A percentile compares a stretch with the other conserved stretches of the same genome.
phyloP scores from a whole-genome alignment of 768 basidiomycete species.

The Chalciporus chontae region DNA sequence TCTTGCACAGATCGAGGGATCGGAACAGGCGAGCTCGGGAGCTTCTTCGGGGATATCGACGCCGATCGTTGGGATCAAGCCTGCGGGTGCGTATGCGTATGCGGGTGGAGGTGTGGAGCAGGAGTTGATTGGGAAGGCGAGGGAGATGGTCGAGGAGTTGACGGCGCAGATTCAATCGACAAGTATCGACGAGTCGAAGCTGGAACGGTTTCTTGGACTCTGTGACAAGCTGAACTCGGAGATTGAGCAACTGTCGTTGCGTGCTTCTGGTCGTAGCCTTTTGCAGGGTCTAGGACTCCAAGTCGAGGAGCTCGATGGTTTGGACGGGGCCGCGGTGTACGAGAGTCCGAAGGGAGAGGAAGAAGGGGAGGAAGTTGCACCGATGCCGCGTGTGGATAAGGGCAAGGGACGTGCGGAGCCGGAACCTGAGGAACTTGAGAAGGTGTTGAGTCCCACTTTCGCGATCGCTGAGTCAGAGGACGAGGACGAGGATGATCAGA shows the following conservation, averaged over 20 bases:
- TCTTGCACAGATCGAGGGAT: slow-evolving; percentile 37
- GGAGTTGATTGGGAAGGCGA: slow-evolving; percentile 49
- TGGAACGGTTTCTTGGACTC: slow-evolving; percentile 66
- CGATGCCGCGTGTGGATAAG: slow-evolving; percentile 70
- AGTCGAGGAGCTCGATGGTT: slow-evolving; percentile 28
- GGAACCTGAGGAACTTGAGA: slow-evolving; percentile 64
- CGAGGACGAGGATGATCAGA: slow-evolving; percentile 42
- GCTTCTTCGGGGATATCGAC: slow-evolving; percentile 1
- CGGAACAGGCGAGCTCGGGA: background rate
- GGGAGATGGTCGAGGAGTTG: slow-evolving; percentile 50
- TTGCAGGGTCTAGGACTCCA: slow-evolving; percentile 45
- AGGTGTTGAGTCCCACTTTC: slow-evolving; percentile 68
- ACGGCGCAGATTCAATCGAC: slow-evolving; percentile 50
- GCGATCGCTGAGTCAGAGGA: slow-evolving; percentile 50
- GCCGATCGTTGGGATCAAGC: slow-evolving; percentile 7
- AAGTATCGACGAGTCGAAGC: slow-evolving; percentile 47
- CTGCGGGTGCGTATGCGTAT: background rate
- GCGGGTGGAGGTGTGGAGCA: slow-evolving; percentile 3
- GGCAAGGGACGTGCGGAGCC: slow-evolving; percentile 73
- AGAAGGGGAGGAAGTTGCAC: slow-evolving; percentile 26
- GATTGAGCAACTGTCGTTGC: slow-evolving; percentile 46
- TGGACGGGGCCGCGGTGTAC: slow-evolving; percentile 29
- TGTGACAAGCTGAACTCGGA: slow-evolving; percentile 68
- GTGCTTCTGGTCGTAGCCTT: slow-evolving; percentile 37
- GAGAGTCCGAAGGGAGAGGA: slow-evolving; percentile 1